phyloP scores from a whole-genome alignment of 805 yeast genomes.

The Dipodascus geniculatus region DNA sequence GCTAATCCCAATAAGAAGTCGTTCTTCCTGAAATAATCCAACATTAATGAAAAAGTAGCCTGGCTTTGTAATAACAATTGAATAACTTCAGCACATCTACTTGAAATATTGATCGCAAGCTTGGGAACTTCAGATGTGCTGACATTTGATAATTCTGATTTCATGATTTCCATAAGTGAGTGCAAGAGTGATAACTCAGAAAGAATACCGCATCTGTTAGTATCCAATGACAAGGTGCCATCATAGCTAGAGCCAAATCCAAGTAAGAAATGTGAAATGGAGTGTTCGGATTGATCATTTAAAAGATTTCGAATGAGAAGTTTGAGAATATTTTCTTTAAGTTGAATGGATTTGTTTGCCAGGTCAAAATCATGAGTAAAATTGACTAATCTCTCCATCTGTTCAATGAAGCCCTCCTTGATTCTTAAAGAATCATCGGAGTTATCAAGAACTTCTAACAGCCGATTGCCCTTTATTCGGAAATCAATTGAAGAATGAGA shows the following conservation, averaged over 20 bases:
- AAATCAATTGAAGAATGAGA: slow-evolving; percentile 21
- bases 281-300: slow-evolving; percentile 26
- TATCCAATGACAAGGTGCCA: slow-evolving; percentile 37
- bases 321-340: slow-evolving; percentile 48
- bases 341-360: slow-evolving; percentile 21
- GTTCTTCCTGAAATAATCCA: slow-evolving; percentile 40
- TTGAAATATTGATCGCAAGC: slow-evolving; percentile 46
- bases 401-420: slow-evolving; percentile 59
- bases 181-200: slow-evolving; percentile 46
- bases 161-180: slow-evolving; percentile 39
- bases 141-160: slow-evolving; percentile 34
- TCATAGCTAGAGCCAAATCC: slow-evolving; percentile 54
- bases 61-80: slow-evolving; percentile 49
- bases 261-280: slow-evolving; percentile 61
- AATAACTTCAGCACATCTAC: slow-evolving; percentile 48
- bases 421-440: slow-evolving; percentile 71
- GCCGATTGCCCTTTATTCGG: slow-evolving; percentile 38
- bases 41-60: slow-evolving; percentile 38
- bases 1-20: slow-evolving; percentile 43
- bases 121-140: slow-evolving; percentile 31
- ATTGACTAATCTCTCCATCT: slow-evolving; percentile 36
- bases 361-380: slow-evolving; percentile 22
- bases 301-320: slow-evolving; percentile 42
- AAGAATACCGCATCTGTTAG: slow-evolving; percentile 37
- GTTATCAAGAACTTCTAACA: slow-evolving; percentile 60